Conservation (phyloP, 371 early-diverging fungal species). For the Actinomortierella ambigua region DNA sequence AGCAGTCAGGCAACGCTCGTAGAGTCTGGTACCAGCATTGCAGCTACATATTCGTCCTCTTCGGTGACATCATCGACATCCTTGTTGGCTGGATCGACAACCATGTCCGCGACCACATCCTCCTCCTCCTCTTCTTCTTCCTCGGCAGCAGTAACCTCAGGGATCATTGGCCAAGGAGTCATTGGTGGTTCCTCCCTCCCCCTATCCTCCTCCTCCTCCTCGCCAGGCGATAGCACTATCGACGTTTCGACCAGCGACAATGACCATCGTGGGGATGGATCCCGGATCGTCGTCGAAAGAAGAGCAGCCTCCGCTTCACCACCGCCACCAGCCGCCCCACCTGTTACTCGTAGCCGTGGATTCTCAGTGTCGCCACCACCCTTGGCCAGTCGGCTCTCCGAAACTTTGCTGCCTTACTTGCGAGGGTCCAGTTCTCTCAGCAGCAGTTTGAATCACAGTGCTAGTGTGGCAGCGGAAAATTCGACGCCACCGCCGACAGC, state of each 20-base stretch:
- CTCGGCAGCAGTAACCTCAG: not conserved
- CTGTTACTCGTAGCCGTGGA: not conserved
- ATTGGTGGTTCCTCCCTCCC: slow-evolving; percentile 14
- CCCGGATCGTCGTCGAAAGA: not conserved
- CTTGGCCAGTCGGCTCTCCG: slow-evolving; percentile 22
- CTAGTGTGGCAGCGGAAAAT: too few species aligned
- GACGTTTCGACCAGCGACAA: too few species aligned
- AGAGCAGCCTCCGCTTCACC: not conserved
- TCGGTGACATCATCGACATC: not conserved
- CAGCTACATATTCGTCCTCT: not conserved
- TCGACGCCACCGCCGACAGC: too few species aligned
- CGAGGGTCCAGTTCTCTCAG: slow-evolving; percentile 7
- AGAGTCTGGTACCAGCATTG: not conserved
- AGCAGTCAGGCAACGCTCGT: not conserved
- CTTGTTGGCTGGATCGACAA: not conserved
- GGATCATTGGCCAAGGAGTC: slow-evolving; percentile 1
- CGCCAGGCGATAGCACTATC: not conserved
- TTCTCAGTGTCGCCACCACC: slow-evolving; percentile 40
- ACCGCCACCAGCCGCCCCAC: not conserved
- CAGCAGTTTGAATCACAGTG: not conserved
- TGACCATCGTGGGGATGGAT: too few species aligned
- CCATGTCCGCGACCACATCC: not conserved
- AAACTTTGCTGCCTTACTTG: slow-evolving; percentile 30
- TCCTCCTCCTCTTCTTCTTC: not conserved
- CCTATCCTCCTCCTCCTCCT: slow-evolving; percentile 6